Evolutionary conservation across 2,329 filamentous ascomycete species (phyloP).

Genomic region (Chalara sp.): DNA sequence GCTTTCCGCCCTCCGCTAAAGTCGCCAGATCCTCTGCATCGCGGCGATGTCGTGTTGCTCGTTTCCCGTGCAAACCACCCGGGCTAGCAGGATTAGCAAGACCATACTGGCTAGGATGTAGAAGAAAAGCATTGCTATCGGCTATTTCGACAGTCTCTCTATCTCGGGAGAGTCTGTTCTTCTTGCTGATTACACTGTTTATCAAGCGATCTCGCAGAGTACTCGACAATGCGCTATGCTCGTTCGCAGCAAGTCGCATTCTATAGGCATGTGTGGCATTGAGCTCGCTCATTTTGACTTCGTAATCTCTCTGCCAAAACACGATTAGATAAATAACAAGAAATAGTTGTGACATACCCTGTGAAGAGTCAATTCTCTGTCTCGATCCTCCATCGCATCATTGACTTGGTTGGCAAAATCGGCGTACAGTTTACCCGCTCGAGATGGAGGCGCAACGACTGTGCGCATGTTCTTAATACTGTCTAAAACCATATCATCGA

Average conservation of each 20-base stretch:
- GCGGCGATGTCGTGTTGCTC: constrained; percentile 55
- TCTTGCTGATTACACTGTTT: constrained; percentile 58
- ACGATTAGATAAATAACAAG: no score
- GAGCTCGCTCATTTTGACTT: constrained; percentile 53
- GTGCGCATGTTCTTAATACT: constrained; percentile 26
- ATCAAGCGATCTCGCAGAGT: constrained; percentile 62
- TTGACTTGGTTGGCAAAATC: constrained; percentile 84
- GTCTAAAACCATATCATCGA: constrained; percentile 26
- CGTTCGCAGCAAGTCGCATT: constrained; percentile 53
- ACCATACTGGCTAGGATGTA: constrained; percentile 64
- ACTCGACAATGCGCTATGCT: constrained; percentile 50
- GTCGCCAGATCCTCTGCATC: constrained; percentile 48
- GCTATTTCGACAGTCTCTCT: constrained; percentile 63
- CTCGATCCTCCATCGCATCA: constrained; percentile 78
- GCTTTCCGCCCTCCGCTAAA: constrained; percentile 52
- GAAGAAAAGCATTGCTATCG: constrained; percentile 56
- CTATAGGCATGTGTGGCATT: constrained; percentile 55
- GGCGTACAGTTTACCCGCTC: constrained; percentile 78
- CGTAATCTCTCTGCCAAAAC: constrained; percentile 49
- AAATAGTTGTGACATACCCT: constrained; percentile 51
- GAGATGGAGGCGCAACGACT: constrained; percentile 36
- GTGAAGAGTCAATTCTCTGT: constrained; percentile 74
- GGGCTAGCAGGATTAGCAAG: constrained; percentile 58
- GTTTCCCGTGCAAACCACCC: constrained; percentile 55
- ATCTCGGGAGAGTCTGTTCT: constrained; percentile 56